Percentiles rank a stretch among this genome's conserved stretches.
Conservation (phyloP, 208 protist genomes). For the Trypanosoma grayi region DNA sequence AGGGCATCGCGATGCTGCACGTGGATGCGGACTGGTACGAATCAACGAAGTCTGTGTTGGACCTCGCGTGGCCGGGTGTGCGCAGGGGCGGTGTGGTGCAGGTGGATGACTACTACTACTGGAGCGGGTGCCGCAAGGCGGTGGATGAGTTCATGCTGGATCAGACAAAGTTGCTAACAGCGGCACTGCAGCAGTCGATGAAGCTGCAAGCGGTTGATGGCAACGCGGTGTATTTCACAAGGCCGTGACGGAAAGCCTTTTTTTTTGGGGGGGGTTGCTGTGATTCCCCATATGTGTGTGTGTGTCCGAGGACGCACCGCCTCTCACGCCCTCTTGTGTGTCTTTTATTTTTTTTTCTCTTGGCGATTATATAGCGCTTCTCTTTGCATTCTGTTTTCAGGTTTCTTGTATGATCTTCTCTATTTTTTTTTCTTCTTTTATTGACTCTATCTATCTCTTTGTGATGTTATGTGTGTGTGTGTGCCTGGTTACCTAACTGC, state of each 20-base stretch:
- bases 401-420: background rate
- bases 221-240: conserved; percentile 64
- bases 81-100: conserved; percentile 45
- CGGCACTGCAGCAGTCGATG: background rate
- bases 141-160: conserved; percentile 53
- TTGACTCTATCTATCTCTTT: conserved; percentile 1
- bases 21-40: conserved; percentile 82
- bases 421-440: conserved; percentile 15
- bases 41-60: conserved; percentile 51
- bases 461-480: conserved; percentile 11
- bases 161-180: background rate
- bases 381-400: background rate
- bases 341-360: background rate
- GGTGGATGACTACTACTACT: conserved; percentile 86
- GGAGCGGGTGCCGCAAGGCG: conserved; percentile 52
- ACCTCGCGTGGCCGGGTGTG: conserved; percentile 38
- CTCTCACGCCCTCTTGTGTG: background rate
- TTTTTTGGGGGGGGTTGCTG: background rate
- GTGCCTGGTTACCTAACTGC: no score
- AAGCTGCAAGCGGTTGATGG: conserved; percentile 39
- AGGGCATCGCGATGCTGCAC: conserved; percentile 57
- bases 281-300: background rate
- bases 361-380: background rate
- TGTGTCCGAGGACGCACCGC: no score
- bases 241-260: conserved; percentile 6